phyloP scores from a whole-genome alignment of 768 basidiomycete species.

The Clavulina sp. region DNA sequence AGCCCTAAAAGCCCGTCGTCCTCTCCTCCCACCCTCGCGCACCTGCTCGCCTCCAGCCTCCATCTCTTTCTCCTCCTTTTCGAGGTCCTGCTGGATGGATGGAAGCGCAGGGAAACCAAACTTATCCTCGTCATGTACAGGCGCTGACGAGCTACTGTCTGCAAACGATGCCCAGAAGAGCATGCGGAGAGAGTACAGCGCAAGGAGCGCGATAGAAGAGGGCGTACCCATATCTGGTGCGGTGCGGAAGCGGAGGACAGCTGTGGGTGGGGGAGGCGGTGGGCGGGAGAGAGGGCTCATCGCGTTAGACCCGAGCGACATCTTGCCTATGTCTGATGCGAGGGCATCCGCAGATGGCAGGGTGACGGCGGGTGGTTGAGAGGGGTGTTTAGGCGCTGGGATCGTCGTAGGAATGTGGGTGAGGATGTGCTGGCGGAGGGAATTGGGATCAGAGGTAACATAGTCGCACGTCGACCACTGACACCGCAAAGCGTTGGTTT shows the following conservation, averaged over 20 bases:
- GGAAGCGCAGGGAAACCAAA: constrained; percentile 57
- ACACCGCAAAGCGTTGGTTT: constrained; percentile 24
- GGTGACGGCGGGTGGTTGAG: constrained; percentile 59
- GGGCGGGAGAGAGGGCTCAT: constrained; percentile 33
- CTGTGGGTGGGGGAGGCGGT: constrained; percentile 51
- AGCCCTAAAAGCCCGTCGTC: constrained; percentile 51
- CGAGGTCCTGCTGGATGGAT: neutral
- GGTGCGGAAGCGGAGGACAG: constrained; percentile 36
- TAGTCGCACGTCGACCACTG: constrained; percentile 55
- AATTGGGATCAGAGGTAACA: constrained; percentile 28
- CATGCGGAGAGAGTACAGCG: constrained; percentile 66
- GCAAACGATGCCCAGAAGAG: constrained; percentile 61
- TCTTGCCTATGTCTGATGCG: neutral
- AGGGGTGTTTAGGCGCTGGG: constrained; percentile 37
- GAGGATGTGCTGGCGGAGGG: constrained; percentile 48
- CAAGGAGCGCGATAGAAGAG: constrained; percentile 57
- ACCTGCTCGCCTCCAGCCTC: constrained; percentile 27
- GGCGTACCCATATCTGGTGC: constrained; percentile 27
- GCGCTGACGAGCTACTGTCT: constrained; percentile 48
- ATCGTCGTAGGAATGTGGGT: constrained; percentile 57
- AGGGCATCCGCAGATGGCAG: constrained; percentile 27
- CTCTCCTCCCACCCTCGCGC: constrained; percentile 50
- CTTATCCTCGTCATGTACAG: constrained; percentile 60
- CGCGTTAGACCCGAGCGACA: neutral
- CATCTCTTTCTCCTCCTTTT: constrained; percentile 15